Evolutionary conservation across 192 early-diverging fungal genomes (phyloP), one percentile per base, ranked within the genome.

Genomic region (Dispira simplex): DNA sequence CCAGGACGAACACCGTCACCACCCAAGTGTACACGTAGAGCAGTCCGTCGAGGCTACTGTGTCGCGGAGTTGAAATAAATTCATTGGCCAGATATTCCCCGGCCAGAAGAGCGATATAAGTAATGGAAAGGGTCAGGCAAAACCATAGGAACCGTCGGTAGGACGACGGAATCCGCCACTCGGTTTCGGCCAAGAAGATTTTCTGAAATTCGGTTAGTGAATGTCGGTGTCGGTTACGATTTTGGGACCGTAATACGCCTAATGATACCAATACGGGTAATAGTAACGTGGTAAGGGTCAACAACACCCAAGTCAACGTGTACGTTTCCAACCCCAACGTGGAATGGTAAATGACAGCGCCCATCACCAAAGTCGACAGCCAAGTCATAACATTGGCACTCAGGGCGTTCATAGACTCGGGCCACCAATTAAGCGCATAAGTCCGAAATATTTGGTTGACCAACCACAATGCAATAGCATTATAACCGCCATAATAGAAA

Each of bases 401-500:
- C 11, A 81, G 55, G 5, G 84, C 85, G 20, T 80, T 82, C 63
- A 89, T 74, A 9, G 72, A 67, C 55, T 79, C 75, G 32, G 87
- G 87, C 84, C 85, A 89, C 87, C 87, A 89, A 32, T 84, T 89
- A 62, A 89, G 73, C 63, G 87, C 81, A 66, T 89, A 89, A 26
- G 86, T 80, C 60, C 78, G 82, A 74, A 89, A 89, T 26, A 89
- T 79, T 72, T 89, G 85, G 46, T 84, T 85, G 66, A 89, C 83
- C 25, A 89, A 76, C 51, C 81, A 68, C 43, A 89, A 71, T 23
- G 81, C 87, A 51, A 87, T 72, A 5, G 84, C 87, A 46, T 87
- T 89, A 71, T 89, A 89, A 10, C 80, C 57, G 18, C 87, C 87
- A 70, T 83, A 89, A 74, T 87, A 89, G 66, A 81, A 86, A 68